These are phyloP conservation scores for Fraxinus dipetala DNA, from an alignment of 305 asterid species.

Conservation along the genomic window DNA sequence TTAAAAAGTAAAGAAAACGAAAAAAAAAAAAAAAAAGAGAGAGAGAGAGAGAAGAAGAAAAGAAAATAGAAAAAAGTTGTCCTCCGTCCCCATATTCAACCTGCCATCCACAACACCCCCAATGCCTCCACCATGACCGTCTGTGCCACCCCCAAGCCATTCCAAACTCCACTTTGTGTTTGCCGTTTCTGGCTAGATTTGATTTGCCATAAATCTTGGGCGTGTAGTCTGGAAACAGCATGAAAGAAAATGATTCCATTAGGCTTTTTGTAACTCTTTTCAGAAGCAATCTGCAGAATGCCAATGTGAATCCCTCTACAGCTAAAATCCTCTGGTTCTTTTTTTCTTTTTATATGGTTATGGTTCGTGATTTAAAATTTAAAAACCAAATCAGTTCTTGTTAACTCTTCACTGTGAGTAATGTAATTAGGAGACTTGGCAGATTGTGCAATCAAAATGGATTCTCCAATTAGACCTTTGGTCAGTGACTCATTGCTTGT, in stretches of 20 bases:
- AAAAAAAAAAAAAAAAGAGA: neutral
- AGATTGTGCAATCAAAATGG: neutral
- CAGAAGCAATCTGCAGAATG: neutral
- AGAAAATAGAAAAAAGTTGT: neutral
- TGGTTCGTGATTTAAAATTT: neutral
- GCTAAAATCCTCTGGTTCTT: neutral
- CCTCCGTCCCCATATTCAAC: neutral
- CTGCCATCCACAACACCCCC: neutral
- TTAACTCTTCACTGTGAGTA: neutral
- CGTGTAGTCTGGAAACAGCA: neutral
- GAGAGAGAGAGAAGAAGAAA: neutral
- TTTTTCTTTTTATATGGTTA: neutral
- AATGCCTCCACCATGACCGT: neutral
- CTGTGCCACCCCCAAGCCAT: neutral
- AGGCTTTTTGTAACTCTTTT: neutral
- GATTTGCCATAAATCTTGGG: neutral
- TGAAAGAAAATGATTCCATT: neutral
- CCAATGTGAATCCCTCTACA: neutral
- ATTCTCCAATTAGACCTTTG: neutral
- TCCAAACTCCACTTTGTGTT: neutral
- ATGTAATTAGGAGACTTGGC: neutral
- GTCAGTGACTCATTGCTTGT: neutral
- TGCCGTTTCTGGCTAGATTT: neutral
- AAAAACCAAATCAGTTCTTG: neutral
- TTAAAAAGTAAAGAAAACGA: neutral